Conservation (phyloP, 305 asterid species). For the Plantago coronopus region DNA sequence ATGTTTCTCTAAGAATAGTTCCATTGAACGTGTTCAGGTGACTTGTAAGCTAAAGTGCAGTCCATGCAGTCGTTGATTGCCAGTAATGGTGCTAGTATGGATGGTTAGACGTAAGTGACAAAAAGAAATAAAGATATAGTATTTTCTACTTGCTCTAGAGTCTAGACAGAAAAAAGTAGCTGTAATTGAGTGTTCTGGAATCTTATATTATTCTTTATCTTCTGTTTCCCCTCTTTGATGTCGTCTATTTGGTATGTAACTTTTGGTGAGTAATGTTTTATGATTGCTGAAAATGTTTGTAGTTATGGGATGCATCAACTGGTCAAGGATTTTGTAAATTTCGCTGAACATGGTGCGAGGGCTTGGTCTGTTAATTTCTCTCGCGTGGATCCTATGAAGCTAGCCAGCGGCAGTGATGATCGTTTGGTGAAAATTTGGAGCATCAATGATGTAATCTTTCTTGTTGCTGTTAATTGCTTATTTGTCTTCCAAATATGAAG, state of each 20-base stretch:
- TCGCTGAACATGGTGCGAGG: constrained; percentile 45
- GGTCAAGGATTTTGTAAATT: constrained; percentile 39
- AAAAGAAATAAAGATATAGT: too few relatives aligned
- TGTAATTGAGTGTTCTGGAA: not conserved
- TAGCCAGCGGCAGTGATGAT: constrained; percentile 76
- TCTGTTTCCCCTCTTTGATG: not conserved
- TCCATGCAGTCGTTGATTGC: not conserved
- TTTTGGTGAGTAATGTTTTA: not conserved
- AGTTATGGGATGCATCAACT: constrained; percentile 53
- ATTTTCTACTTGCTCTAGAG: not conserved
- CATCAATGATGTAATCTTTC: constrained; percentile 44
- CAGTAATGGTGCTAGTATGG: not conserved
- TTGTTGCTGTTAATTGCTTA: not conserved
- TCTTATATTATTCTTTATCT: not conserved
- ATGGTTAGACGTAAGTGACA: too few relatives aligned
- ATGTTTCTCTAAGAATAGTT: not conserved
- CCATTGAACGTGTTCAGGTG: not conserved
- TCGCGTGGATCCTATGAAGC: constrained; percentile 43
- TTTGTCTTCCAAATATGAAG: not conserved
- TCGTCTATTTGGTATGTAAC: not conserved
- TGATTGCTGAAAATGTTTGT: constrained; percentile 16
- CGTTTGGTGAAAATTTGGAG: constrained; percentile 61
- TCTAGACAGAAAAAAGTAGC: not conserved
- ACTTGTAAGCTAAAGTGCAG: not conserved
- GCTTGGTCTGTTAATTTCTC: constrained; percentile 78